Base-by-base conservation (phyloP, 768 basidiomycete species). In the Serpula lacrymans region DNA sequence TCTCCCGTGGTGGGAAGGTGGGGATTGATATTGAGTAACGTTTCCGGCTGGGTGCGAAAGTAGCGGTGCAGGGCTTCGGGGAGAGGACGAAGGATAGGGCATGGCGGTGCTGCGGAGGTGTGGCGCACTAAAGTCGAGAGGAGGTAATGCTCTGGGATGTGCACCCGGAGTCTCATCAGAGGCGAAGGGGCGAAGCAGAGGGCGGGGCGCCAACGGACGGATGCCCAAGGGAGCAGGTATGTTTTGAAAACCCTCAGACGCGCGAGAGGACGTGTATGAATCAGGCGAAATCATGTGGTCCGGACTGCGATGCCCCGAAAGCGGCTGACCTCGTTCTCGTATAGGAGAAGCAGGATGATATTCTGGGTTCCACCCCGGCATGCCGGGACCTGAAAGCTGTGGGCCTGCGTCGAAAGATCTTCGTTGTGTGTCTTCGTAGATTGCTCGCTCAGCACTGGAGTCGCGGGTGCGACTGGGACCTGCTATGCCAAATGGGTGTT, bases 381-480 rank as follows among this genome's bases (percentile, higher is more conserved):
- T 69, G 5, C 77, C 78, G 33, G 80, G 77, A 8, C 80, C 78
- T 29, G 76, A 67, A 14, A 81, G 48, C 30, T 69, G 65, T 14
- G 67, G 46, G 27, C 62, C 62, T 18, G 61, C 50, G 36, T 72
- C 70, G 13, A 53, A 48, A 9, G 68, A 52, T n/a, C 50, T 57
- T 14, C 50, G 47, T 24, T n/a, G n/a, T n/a, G n/a, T n/a, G 37
- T 34, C n/a, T 37, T 25, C 16, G 16, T 33, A 27, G 26, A 10
- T 42, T 26, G 26, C n/a, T 11, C n/a, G 45, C 34, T 41, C 46
- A 26, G 36, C 48, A 9, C 26, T 11, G 9, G 21, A 7, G 14
- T 50, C 38, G 20, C 45, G 48, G 6, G 52, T 35, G 25, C 41
- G 49, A 16, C 40, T 47, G 13, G 50, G 34, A 9, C 39, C 51